Base-by-base conservation (phyloP, 1,139 yeast species). In the Candida anutae region DNA sequence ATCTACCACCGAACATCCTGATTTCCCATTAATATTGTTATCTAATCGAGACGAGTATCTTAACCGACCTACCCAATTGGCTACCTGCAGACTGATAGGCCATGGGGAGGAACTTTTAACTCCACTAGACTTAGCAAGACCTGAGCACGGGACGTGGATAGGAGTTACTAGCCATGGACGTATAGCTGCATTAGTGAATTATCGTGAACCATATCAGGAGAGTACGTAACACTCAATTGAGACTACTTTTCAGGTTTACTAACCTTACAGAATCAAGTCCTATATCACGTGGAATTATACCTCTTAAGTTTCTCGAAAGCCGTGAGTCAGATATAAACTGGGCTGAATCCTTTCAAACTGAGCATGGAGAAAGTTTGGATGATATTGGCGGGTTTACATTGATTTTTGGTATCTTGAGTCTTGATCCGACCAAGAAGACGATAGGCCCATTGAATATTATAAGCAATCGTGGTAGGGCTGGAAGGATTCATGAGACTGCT, bases 101-200 rank as follows among this genome's bases (percentile, higher is more conserved):
- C 46, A 53, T 23, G 46, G 46, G 9, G 34, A 37, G 15, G 45
- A 55, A 21, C 55, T 83, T 3, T 49, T 87, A 9, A 71, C 83
- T 5, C 97, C 97, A 0, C 57, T 68, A 21, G 98, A 90, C 50
- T 49, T 81, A 40, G 87, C 79, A 1, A 58, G 90, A 28, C 55
- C 62, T 1, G 88, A 77, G 37, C 85, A 75, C 42, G 97, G 98
- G 0, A 83, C 96, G 0, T 90, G 98, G 98, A 73, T 85, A 3
- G 96, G 95, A 0, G 69, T 81, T 2, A 69, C 76, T 26, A 59
- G 59, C 18, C 50, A 47, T 3, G 93, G 93, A 0, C 67, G 72
- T 33, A 37, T 88, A 2, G 83, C 94, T 0, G 81, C 81, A 2
- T 61, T 90, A 24, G 76, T 90, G 13, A 90, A 90, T 48, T 77